Conservation (phyloP, 2,329 filamentous ascomycete species). For the Epichloe festucae region DNA sequence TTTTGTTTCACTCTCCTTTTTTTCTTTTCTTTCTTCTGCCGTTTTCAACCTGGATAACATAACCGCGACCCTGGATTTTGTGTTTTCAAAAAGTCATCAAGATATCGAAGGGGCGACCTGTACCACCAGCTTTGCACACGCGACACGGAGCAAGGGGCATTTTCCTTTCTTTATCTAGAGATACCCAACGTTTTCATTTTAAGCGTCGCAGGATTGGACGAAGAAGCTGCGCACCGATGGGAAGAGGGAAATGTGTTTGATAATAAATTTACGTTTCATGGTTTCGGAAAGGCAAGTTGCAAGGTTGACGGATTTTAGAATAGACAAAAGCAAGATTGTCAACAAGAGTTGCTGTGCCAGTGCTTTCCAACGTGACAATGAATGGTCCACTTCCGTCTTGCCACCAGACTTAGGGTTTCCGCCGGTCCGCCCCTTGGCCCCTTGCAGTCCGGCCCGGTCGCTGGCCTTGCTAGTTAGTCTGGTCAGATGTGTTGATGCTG, state of each 20-base stretch:
- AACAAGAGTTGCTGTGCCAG: neutral
- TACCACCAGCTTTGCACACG: slow-evolving; percentile 19
- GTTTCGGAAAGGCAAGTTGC: neutral
- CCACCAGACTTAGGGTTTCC: neutral
- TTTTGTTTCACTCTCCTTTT: neutral
- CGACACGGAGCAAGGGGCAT: slow-evolving; percentile 14
- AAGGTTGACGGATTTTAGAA: neutral
- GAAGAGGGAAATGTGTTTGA: slow-evolving; percentile 3
- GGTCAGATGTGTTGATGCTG: too few species aligned
- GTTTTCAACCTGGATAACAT: slow-evolving; percentile 1
- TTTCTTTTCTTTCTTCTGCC: neutral
- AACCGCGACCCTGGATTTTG: slow-evolving; percentile 10
- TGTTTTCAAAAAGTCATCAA: slow-evolving; percentile 7
- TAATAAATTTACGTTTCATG: neutral
- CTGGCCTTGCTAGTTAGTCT: too few species aligned
- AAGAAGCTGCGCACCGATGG: slow-evolving; percentile 6
- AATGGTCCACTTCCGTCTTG: neutral
- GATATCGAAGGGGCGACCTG: slow-evolving; percentile 16
- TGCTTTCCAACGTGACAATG: neutral
- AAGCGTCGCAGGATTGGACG: slow-evolving; percentile 4
- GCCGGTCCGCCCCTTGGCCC: slow-evolving; percentile 1
- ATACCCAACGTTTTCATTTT: slow-evolving; percentile 20
- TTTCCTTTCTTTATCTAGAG: slow-evolving; percentile 21
- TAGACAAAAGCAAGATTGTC: neutral
- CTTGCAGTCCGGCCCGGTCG: neutral